Base-by-base conservation (phyloP, 2,329 filamentous ascomycete species). In the Ramichloridium luteum region DNA sequence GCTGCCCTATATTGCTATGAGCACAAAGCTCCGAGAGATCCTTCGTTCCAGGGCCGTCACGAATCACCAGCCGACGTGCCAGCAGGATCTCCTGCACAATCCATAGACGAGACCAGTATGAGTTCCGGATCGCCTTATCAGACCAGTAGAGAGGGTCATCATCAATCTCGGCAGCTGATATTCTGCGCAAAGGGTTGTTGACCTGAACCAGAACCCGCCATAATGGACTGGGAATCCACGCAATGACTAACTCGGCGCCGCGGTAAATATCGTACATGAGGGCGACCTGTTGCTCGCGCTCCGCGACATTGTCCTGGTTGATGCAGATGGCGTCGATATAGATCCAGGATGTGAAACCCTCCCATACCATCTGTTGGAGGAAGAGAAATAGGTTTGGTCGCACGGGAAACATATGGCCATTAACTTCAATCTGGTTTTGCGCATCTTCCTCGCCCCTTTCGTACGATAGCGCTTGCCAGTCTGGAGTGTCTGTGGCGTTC, bases 311-410 rank as follows among this genome's bases (percentile, higher is more conserved):
- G n/a, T 8, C 13, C 18, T 35, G 33, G 6, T 35, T 18, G 12
- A 35, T 35, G 13, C 33, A 35, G 5, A 32, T 18, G 11, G 29
- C 28, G 13, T 35, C 33, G 14, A 35, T 27, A 25, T 28, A 35
- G 5, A 35, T 12, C 10, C 10, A 20, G 8, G 16, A 13, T 13
- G 4, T 11, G 8, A 14, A 18, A 9, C 30, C 10, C 12, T 12
- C 22, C 10, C 20, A 4, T 11, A 23, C 20, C 30, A 12, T 22
- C 15, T 25, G 18, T 3, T 22, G 13, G 10, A 35, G 23, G 10
- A 35, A 35, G 4, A 27, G 22, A 13, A 27, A 15, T 4, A 35
- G 25, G 13, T 31, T 35, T 16, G 29, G 29, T 4, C 33, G 28
- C 1, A 35, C 23, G 11, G 13, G 18, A 16, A 10, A 15, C 9